A percentile compares a stretch with the other conserved stretches of the same genome.
These are phyloP conservation scores for Yarrowia phangngaensis DNA, from an alignment of 805 yeast species.

Conservation along the genomic window DNA sequence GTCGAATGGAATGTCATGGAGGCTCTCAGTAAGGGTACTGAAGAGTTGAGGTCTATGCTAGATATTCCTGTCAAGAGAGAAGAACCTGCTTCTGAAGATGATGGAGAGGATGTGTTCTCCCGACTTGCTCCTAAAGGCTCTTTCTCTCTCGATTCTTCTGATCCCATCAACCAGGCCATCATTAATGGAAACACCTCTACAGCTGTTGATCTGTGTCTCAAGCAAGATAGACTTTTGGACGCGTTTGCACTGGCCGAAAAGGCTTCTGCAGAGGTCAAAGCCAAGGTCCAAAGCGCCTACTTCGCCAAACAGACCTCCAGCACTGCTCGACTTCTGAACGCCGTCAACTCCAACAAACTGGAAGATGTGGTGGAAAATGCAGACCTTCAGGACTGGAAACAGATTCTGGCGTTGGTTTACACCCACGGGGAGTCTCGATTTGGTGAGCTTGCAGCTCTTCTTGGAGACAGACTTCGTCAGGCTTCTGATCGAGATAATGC, in stretches of 20 bases:
- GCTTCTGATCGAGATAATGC: slow-evolving; percentile 65
- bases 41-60: slow-evolving; percentile 13
- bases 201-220: slow-evolving; percentile 66
- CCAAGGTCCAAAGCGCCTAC: slow-evolving; percentile 67
- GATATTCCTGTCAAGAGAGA: slow-evolving; percentile 27
- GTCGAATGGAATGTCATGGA: slow-evolving; percentile 25
- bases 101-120: slow-evolving; percentile 37
- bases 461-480: slow-evolving; percentile 72
- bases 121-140: slow-evolving; percentile 37
- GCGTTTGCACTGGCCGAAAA: slow-evolving; percentile 74
- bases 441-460: slow-evolving; percentile 52
- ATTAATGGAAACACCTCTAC: slow-evolving; percentile 58
- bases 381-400: slow-evolving; percentile 77
- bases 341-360: slow-evolving; percentile 50
- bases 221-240: slow-evolving; percentile 62
- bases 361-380: slow-evolving; percentile 74
- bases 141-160: slow-evolving; percentile 35
- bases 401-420: slow-evolving; percentile 65
- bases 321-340: slow-evolving; percentile 68
- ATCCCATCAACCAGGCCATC: slow-evolving; percentile 47
- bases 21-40: slow-evolving; percentile 21
- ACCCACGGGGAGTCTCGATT: slow-evolving; percentile 49
- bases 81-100: slow-evolving; percentile 28
- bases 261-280: slow-evolving; percentile 55
- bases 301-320: slow-evolving; percentile 54